Evolutionary conservation across 192 early-diverging fungal genomes (phyloP).

Genomic region (Anaeromyces robustus): DNA sequence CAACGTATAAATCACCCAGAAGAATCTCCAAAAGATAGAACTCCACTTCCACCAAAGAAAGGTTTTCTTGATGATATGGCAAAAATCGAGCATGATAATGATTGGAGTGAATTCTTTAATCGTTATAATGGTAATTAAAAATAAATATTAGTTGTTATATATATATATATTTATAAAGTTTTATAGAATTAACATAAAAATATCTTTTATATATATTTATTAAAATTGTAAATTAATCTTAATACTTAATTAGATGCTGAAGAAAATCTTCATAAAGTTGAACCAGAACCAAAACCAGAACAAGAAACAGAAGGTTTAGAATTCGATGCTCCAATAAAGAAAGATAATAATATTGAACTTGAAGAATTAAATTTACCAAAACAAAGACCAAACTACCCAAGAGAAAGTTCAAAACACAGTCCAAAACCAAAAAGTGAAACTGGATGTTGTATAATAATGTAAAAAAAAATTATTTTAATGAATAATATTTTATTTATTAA

Average conservation of each 20-base stretch:
- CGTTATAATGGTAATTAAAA: neutral
- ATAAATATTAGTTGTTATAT: neutral
- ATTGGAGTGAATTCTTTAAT: neutral
- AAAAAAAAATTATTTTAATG: too few relatives aligned
- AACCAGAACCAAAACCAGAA: neutral
- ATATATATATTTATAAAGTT: too few relatives aligned
- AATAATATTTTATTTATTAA: too few relatives aligned
- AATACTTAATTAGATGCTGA: neutral
- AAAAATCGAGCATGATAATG: neutral
- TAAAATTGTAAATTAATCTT: too few relatives aligned
- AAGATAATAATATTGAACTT: neutral
- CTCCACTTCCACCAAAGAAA: neutral
- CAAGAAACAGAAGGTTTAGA: neutral
- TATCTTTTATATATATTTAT: too few relatives aligned
- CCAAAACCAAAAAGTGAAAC: neutral
- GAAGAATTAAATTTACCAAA: neutral
- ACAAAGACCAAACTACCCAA: neutral
- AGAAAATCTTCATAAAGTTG: neutral
- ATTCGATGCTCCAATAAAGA: neutral
- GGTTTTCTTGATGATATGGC: neutral
- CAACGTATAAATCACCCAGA: neutral
- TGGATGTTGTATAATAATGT: neutral
- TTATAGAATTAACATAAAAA: too few relatives aligned
- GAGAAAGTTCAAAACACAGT: neutral
- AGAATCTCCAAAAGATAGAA: neutral